A percentile compares a stretch with the other conserved stretches of the same genome.
These are phyloP conservation scores for Penicillium silybi DNA, from an alignment of 495 filamentous ascomycete species.

Conservation along the genomic window DNA sequence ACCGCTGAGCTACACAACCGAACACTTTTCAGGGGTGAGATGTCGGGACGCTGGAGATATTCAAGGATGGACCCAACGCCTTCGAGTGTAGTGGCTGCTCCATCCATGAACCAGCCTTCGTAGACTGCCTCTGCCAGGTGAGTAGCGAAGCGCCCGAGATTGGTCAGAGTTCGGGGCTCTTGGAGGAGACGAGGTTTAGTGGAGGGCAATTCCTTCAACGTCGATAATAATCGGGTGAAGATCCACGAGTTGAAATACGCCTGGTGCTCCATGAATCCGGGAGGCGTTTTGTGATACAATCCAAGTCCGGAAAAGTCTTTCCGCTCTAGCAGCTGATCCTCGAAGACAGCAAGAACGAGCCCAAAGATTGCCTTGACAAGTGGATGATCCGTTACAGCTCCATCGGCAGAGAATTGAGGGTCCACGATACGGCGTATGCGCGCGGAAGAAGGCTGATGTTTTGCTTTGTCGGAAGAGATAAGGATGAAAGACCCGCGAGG, in stretches of 20 bases:
- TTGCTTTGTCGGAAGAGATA: slow-evolving; percentile 63
- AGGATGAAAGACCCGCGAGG: slow-evolving; percentile 84
- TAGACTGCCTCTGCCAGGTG: slow-evolving; percentile 87
- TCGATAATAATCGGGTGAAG: slow-evolving; percentile 67
- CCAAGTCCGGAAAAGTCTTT: slow-evolving; percentile 92
- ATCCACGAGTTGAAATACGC: slow-evolving; percentile 93
- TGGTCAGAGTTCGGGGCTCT: slow-evolving; percentile 80
- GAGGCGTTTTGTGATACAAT: slow-evolving; percentile 82
- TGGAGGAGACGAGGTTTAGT: slow-evolving; percentile 67
- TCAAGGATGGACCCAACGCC: slow-evolving; percentile 83
- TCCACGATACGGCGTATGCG: slow-evolving; percentile 58
- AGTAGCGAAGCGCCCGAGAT: slow-evolving; percentile 71
- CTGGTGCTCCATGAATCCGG: slow-evolving; percentile 89
- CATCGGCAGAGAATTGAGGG: slow-evolving; percentile 29
- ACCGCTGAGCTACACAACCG: slow-evolving; percentile 81
- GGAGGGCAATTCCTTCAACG: slow-evolving; percentile 64
- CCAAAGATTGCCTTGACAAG: slow-evolving; percentile 73
- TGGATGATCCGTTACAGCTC: slow-evolving; percentile 57
- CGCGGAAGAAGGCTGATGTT: slow-evolving; percentile 51
- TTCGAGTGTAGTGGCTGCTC: slow-evolving; percentile 70
- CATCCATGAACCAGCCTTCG: slow-evolving; percentile 93
- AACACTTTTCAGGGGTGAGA: slow-evolving; percentile 76
- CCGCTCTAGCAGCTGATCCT: slow-evolving; percentile 73
- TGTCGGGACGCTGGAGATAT: slow-evolving; percentile 80
- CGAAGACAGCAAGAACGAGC: slow-evolving; percentile 70